These are phyloP conservation scores for Saturnispora sekii DNA, from an alignment of 805 yeast genomes.

Conservation along the genomic window DNA sequence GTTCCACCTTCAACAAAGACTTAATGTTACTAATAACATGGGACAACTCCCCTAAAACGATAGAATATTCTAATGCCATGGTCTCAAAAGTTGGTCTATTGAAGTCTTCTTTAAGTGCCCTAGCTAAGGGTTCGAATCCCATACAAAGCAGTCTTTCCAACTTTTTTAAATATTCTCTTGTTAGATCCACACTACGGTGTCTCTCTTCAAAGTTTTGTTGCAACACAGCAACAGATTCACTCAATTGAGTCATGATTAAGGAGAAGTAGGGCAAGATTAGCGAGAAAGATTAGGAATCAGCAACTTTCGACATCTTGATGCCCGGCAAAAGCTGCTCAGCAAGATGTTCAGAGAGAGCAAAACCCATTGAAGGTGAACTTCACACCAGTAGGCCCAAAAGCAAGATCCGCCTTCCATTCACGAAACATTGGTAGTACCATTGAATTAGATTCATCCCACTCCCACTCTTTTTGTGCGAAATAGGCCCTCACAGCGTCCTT, in stretches of 20 bases:
- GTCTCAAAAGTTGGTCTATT: conserved; percentile 58
- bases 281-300: no score
- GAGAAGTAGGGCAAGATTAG: not conserved
- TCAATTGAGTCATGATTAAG: conserved; percentile 1
- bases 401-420: no score
- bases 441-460: no score
- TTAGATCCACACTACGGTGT: conserved; percentile 1
- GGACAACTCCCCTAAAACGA: conserved; percentile 44
- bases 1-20: conserved; percentile 49
- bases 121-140: conserved; percentile 34
- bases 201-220: not conserved
- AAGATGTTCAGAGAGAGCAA: no score
- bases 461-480: no score
- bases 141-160: not conserved
- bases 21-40: conserved; percentile 50
- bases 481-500: no score
- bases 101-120: conserved; percentile 59
- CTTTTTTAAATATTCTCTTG: not conserved
- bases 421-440: no score
- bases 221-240: not conserved
- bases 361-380: no score
- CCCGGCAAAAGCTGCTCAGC: no score
- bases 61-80: conserved; percentile 43
- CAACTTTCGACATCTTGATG: not conserved
- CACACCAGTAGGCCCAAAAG: no score